Base-by-base conservation (phyloP, 2,329 filamentous ascomycete species). In the Furcasterigmium furcatum region DNA sequence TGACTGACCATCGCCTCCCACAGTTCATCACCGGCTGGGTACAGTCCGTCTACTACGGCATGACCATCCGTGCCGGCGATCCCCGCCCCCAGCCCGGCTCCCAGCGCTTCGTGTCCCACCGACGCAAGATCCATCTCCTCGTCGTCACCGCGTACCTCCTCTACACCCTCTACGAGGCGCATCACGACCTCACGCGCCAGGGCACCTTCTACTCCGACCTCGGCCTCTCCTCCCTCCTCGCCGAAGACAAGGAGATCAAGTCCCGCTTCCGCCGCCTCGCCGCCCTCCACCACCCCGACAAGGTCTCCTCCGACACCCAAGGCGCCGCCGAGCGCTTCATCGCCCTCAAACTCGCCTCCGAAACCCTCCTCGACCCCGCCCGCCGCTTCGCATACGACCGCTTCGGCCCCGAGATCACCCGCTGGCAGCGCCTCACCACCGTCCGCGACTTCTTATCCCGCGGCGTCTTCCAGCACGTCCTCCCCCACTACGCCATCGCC, bases 91-190 rank as follows among this genome's bases (percentile, higher is more conserved):
- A 70, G 47, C 80, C 87, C 29, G 80, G 88, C 64, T 74, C 78
- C n/a, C 76, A 82, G 3, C 83, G 83, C 53, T 88, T 81, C 63
- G 74, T 77, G 52, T 76, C 78, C 46, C 88, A 97, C 71, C 85
- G 90, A 49, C 87, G 87, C 47, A 80, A 83, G 56, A 92, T 96
- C 62, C 84, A 94, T 63, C 85, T 92, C 60, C 73, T 85, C 55
- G 88, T 97, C 58, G 85, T 97, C 42, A 74, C 85, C 41, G 70
- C 80, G 49, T 99, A 97, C 70, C 87, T 97, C 30, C 69, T 86
- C 53, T 96, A 96, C 74, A 96, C 91, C 39, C 82, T 97, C 58
- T 94, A 91, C 71, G 92, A 97, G 70, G 87, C 90, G 58, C 88
- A 95, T 74, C 83, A 88, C 71, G 83, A 89, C 52, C 76, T 96